These are phyloP conservation scores for Aspergillus intermedius DNA, from an alignment of 2,329 filamentous ascomycete genomes.

Conservation along the genomic window DNA sequence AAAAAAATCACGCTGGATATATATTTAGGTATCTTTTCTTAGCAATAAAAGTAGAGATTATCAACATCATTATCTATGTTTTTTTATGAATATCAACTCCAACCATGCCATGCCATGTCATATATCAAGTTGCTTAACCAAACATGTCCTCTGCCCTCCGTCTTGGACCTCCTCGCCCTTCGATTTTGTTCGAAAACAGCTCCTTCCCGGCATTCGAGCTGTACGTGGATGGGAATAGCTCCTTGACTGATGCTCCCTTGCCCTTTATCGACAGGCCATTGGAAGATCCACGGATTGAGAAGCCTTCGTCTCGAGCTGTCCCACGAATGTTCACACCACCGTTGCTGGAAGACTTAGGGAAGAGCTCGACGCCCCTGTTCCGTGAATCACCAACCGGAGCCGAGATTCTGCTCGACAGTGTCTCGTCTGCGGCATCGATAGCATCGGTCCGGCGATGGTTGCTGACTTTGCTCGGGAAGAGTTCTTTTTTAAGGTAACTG, in stretches of 20 bases:
- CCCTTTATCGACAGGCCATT: constrained; percentile 63
- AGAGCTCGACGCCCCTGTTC: constrained; percentile 33
- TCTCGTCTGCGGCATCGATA: constrained; percentile 50
- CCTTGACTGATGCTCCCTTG: constrained; percentile 58
- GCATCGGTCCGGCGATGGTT: constrained; percentile 45
- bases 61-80: not conserved
- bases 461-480: constrained; percentile 49
- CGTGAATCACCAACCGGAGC: constrained; percentile 35
- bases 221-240: constrained; percentile 62
- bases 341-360: constrained; percentile 28
- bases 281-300: constrained; percentile 36
- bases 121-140: constrained; percentile 40
- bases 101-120: not conserved
- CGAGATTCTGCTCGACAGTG: constrained; percentile 45
- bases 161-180: constrained; percentile 53
- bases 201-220: constrained; percentile 60
- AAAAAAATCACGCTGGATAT: not conserved
- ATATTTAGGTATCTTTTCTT: not conserved
- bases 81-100: not conserved
- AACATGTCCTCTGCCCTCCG: constrained; percentile 70
- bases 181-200: constrained; percentile 57
- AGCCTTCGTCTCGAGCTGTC: constrained; percentile 40
- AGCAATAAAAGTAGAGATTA: not conserved
- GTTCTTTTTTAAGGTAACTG: constrained; percentile 48
- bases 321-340: constrained; percentile 56